Percentiles rank a stretch among this genome's conserved stretches.
Conservation (phyloP, 1,139 yeast genomes). For the Taphrina flavorubra region DNA sequence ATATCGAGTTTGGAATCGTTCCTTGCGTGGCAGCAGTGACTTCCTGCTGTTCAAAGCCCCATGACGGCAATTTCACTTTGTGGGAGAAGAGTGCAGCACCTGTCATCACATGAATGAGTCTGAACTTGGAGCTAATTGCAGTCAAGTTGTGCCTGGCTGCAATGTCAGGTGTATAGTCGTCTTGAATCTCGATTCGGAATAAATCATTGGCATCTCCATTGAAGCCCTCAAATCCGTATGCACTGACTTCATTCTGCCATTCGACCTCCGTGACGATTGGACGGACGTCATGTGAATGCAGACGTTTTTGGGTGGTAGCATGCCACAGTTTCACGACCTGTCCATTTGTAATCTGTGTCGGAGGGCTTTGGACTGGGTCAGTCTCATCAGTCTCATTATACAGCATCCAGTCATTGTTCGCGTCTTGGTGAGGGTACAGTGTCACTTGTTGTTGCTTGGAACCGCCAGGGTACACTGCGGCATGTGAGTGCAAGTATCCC, state of each 20-base stretch:
- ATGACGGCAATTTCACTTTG: slow-evolving; percentile 81
- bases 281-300: slow-evolving; percentile 94
- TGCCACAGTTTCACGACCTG: slow-evolving; percentile 81
- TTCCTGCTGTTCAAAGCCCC: slow-evolving; percentile 98
- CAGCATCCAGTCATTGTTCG: slow-evolving; percentile 82
- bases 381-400: slow-evolving; percentile 56
- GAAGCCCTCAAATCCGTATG: slow-evolving; percentile 90
- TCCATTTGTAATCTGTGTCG: slow-evolving; percentile 74
- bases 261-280: slow-evolving; percentile 92
- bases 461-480: slow-evolving; percentile 82
- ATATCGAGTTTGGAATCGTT: slow-evolving; percentile 70
- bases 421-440: slow-evolving; percentile 87
- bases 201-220: slow-evolving; percentile 96
- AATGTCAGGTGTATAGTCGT: slow-evolving; percentile 62
- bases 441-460: slow-evolving; percentile 95
- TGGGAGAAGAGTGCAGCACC: slow-evolving; percentile 91
- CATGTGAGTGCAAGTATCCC: slow-evolving; percentile 94
- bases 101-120: slow-evolving; percentile 85
- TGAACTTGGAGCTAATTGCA: slow-evolving; percentile 82
- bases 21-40: slow-evolving; percentile 91
- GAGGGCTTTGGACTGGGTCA: slow-evolving; percentile 49
- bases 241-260: slow-evolving; percentile 94
- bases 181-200: slow-evolving; percentile 84
- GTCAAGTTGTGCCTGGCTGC: slow-evolving; percentile 67
- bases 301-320: slow-evolving; percentile 69